Percentiles rank a stretch among this genome's conserved stretches.
phyloP scores from a whole-genome alignment of 2,329 filamentous ascomycete genomes.

The Xylariales sp. region DNA sequence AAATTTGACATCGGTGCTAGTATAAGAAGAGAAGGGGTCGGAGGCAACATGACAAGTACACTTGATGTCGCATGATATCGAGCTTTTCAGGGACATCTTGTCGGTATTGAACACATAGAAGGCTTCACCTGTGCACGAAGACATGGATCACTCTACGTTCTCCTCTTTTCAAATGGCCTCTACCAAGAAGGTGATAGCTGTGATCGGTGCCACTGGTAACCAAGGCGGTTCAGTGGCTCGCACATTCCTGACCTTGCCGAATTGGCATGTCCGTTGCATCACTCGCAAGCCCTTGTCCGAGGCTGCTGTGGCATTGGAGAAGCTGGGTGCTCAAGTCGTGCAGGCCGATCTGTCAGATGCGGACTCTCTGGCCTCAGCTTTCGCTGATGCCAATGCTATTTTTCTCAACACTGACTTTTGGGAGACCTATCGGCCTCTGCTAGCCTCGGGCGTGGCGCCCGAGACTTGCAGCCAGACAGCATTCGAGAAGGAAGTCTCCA shows the following conservation, averaged over 20 bases:
- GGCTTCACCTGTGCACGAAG: too few relatives aligned
- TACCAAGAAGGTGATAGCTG: background rate
- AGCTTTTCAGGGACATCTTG: too few relatives aligned
- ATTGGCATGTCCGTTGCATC: slow-evolving; percentile 41
- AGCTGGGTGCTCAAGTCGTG: slow-evolving; percentile 38
- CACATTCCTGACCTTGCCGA: slow-evolving; percentile 33
- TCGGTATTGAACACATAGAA: too few relatives aligned
- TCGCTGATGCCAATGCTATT: background rate
- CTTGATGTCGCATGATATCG: too few relatives aligned
- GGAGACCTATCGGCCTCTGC: background rate
- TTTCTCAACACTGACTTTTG: background rate
- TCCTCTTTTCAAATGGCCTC: too few relatives aligned
- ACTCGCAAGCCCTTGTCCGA: slow-evolving; percentile 39
- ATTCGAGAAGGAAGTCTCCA: background rate
- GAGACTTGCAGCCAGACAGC: background rate
- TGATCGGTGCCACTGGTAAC: slow-evolving; percentile 24
- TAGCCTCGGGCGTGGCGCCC: too few relatives aligned
- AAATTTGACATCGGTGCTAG: too few relatives aligned
- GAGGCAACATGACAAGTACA: too few relatives aligned
- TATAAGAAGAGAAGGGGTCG: too few relatives aligned
- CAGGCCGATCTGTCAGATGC: slow-evolving; percentile 30
- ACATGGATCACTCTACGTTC: too few relatives aligned
- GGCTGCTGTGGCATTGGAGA: slow-evolving; percentile 33
- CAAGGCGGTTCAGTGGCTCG: slow-evolving; percentile 49
- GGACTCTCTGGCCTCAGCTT: background rate